Evolutionary conservation across 495 filamentous ascomycete species (phyloP), one percentile per base, ranked within the genome.

Genomic region (Umbilicaria muhlenbergii): DNA sequence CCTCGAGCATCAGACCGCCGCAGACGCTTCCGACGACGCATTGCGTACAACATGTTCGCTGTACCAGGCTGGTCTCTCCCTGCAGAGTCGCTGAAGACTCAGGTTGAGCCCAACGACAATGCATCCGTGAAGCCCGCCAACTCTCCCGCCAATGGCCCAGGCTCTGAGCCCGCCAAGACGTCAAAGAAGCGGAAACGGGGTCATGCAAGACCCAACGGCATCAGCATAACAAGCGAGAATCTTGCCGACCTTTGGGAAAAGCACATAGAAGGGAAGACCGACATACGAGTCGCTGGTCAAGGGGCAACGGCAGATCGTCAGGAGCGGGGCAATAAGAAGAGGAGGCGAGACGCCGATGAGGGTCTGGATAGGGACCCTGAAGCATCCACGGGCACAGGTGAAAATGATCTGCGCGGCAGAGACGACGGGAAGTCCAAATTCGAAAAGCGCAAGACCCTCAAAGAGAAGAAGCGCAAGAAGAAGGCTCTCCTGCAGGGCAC

Each of bases 31-130:
- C 6, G 24, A 28, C 8, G 8, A 7, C 1, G 1, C 8, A 28
- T 28, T 28, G 24, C 24, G 8, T 10, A 28, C 24, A 28, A 6
- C 8, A 95, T 98, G 91, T 98, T 98, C 58, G 77, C 87, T 4
- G 88, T 95, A 42, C 82, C 82, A 49, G 91, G 89, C 48, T 93
- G 87, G 83, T 81, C 82, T 16, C 66, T 95, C 19, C 71, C 83
- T 47, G 69, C 77, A 41, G 70, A 75, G 51, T 66, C 65, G 38
- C 73, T 87, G 40, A 84, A 81, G 60, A 59, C 73, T 17, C 86
- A 94, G 63, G 69, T 62, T 24, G 68, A 75, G 28, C 39, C 52
- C n/a, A 38, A 56, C 36, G 51, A 48, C 7, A 38, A 58, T 13
- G 32, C 16, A 17, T 16, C 28, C 40, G 42, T 46, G 54, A 24